A percentile compares a stretch with the other conserved stretches of the same genome.
phyloP scores from a whole-genome alignment of 805 yeast species.

The Lipomyces japonicus region DNA sequence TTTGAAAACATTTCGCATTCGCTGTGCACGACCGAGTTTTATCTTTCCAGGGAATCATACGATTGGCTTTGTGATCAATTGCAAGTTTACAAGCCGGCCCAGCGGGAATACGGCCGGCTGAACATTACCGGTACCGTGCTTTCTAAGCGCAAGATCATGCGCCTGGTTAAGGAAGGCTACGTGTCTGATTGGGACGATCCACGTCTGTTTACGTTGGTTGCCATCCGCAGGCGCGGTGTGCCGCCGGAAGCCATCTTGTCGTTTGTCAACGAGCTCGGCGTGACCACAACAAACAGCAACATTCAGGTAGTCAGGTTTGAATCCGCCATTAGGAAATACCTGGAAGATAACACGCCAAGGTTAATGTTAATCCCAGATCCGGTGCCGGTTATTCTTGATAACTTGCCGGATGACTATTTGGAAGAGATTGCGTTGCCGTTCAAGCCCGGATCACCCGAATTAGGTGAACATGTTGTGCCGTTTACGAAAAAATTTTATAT shows the following conservation, averaged over 20 bases:
- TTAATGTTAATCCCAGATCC: conserved; percentile 92
- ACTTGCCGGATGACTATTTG: conserved; percentile 68
- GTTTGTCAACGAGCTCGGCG: conserved; percentile 93
- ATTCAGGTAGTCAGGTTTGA: conserved; percentile 90
- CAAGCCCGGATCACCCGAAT: conserved; percentile 76
- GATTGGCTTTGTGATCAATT: conserved; percentile 98
- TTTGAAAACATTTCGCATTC: conserved; percentile 95
- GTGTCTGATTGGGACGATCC: conserved; percentile 99
- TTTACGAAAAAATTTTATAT: conserved; percentile 77
- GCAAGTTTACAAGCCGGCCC: conserved; percentile 96
- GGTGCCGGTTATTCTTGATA: conserved; percentile 74
- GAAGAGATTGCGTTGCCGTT: conserved; percentile 76
- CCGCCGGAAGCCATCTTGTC: conserved; percentile 97
- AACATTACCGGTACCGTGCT: conserved; percentile 90
- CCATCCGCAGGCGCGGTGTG: conserved; percentile 92
- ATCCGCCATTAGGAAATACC: conserved; percentile 75
- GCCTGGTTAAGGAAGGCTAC: conserved; percentile 70
- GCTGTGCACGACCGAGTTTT: conserved; percentile 92
- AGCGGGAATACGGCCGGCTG: conserved; percentile 96
- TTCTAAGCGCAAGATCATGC: conserved; percentile 94
- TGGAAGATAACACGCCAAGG: conserved; percentile 90
- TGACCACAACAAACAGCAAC: conserved; percentile 87
- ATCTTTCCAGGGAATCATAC: conserved; percentile 86
- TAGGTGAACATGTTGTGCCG: conserved; percentile 71
- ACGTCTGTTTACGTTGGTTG: conserved; percentile 89